Evolutionary conservation across 106 monocot genomes (phyloP).

Genomic region (Acorus gramineus): DNA sequence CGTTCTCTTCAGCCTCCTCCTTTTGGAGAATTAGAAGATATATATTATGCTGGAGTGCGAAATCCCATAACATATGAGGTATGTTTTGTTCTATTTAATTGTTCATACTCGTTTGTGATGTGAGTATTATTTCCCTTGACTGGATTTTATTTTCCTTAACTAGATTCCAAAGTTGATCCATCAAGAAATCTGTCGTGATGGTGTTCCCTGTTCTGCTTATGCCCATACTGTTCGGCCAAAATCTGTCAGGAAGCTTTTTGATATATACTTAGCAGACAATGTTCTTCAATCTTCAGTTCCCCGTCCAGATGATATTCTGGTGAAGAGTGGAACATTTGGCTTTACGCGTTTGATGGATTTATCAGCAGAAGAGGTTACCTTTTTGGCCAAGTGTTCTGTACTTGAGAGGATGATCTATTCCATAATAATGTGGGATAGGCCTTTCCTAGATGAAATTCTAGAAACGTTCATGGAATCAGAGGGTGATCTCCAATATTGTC

Average conservation of each 20-base stretch:
- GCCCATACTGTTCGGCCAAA: conserved; percentile 13
- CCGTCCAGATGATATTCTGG: conserved; percentile 9
- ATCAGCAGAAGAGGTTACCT: conserved; percentile 66
- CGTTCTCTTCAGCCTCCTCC: conserved; percentile 73
- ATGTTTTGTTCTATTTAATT: neutral
- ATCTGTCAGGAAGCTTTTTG: conserved; percentile 47
- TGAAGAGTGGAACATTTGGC: conserved; percentile 54
- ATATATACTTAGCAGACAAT: conserved; percentile 63
- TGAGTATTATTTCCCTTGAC: neutral
- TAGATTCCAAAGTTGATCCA: conserved; percentile 83
- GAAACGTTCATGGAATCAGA: conserved; percentile 50
- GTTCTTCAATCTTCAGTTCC: conserved; percentile 38
- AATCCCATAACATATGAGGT: conserved; percentile 94
- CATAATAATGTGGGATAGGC: conserved; percentile 36
- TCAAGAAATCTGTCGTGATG: conserved; percentile 30
- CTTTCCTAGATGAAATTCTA: conserved; percentile 41
- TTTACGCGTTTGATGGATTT: conserved; percentile 79
- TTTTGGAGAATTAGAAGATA: conserved; percentile 68
- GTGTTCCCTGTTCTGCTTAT: conserved; percentile 22
- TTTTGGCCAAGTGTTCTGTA: conserved; percentile 57
- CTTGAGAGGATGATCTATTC: conserved; percentile 68
- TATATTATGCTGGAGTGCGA: conserved; percentile 65
- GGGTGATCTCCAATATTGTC: conserved; percentile 22
- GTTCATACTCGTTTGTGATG: neutral
- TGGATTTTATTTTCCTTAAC: conserved; percentile 6